Evolutionary conservation across 768 basidiomycete species (phyloP).

Genomic region (Coprinellus aureogranulatus): DNA sequence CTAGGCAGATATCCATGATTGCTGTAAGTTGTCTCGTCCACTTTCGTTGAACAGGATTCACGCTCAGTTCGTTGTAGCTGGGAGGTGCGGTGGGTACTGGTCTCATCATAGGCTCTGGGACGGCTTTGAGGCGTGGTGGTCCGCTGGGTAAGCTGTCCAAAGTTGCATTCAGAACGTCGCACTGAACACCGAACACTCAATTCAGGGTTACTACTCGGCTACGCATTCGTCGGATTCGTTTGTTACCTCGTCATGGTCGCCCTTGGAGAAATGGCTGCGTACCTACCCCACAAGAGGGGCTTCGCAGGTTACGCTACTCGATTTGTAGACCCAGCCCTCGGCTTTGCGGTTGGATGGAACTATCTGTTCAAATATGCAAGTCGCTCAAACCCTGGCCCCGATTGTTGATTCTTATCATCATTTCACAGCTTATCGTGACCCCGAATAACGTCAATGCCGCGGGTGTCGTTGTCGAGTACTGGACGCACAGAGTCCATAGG

Average conservation of each 20-base stretch:
- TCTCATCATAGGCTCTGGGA: conserved; percentile 59
- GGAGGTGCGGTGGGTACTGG: conserved; percentile 55
- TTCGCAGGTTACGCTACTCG: conserved; percentile 61
- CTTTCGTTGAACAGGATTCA: neutral
- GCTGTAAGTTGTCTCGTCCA: conserved; percentile 31
- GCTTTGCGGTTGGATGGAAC: conserved; percentile 68
- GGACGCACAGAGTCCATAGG: conserved; percentile 43
- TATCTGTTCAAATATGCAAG: conserved; percentile 57
- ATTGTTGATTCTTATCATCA: neutral
- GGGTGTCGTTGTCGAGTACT: conserved; percentile 51
- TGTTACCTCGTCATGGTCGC: conserved; percentile 61
- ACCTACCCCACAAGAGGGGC: conserved; percentile 59
- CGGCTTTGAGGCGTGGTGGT: conserved; percentile 54
- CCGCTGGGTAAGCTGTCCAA: conserved; percentile 43
- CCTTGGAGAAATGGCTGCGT: conserved; percentile 51
- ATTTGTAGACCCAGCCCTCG: conserved; percentile 66
- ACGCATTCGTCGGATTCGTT: conserved; percentile 51
- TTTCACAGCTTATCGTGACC: conserved; percentile 54
- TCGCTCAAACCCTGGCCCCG: neutral
- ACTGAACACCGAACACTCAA: neutral
- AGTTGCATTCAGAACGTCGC: conserved; percentile 3
- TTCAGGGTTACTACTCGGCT: conserved; percentile 34
- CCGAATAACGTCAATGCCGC: conserved; percentile 67
- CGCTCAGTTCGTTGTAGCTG: conserved; percentile 25
- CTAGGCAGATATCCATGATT: conserved; percentile 57